Base-by-base conservation (phyloP, 768 basidiomycete genomes). In the Rhizopogon roseolus region DNA sequence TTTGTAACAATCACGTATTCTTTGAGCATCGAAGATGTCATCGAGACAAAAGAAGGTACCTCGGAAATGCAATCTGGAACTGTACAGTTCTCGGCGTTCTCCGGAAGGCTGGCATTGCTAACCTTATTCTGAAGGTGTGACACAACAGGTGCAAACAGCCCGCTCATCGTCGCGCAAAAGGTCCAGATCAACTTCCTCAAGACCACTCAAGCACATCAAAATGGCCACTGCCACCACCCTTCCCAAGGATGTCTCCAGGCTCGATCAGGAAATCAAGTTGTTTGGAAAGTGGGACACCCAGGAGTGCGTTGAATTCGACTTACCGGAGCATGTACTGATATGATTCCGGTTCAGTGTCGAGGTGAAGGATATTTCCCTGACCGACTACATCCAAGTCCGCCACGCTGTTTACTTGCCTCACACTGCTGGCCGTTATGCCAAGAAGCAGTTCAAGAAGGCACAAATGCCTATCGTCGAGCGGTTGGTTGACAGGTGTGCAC, bases 391-490 rank as follows among this genome's bases (percentile, higher is more conserved):
- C 75, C 95, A 98, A 81, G 88, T 96, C 75, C 92, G 92, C 70
- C 92, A 97, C 72, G 88, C 94, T 49, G 96, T 98, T 70, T 98
- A 93, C 78, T 76, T 97, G 54, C 96, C 96, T 56, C 96, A 99
- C 83, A 99, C 97, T 57, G 95, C 96, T 60, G 97, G 97, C 62
- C 93, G 97, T 74, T 98, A 98, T 73, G 93, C 95, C 68, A 95
- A 95, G 82, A 98, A 98, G 81, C 95, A 98, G 76, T 99, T 98
- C 87, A 98, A 95, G 83, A 99, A 99, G 86, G 94, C 93, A 5
- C 93, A 97, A 74, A 99, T 99, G 97, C 97, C 97, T 69, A 96
- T 99, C 71, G 97, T 98, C 65, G 97, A 99, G 78, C 92, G 97
- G 71, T 81, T 99, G 69, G 97, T 98, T 62, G 95, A 98, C 82